phyloP scores from a whole-genome alignment of 148 eudicot species.

The Salicornia ramosissima region DNA sequence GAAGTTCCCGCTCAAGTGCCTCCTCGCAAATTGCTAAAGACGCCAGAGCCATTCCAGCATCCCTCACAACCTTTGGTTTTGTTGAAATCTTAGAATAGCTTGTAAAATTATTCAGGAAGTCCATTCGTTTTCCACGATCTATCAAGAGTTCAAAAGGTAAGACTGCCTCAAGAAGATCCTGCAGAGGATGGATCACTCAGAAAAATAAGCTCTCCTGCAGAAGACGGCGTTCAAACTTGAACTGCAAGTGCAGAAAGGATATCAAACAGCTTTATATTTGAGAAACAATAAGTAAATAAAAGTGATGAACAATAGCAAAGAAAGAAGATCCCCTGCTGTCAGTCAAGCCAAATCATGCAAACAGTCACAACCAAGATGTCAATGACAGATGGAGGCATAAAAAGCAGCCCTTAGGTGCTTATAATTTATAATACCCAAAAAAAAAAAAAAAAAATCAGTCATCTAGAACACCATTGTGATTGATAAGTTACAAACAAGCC shows the following conservation, averaged over 20 bases:
- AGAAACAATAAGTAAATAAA: not conserved
- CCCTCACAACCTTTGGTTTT: constrained; percentile 71
- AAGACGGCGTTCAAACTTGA: constrained; percentile 3
- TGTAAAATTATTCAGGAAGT: constrained; percentile 42
- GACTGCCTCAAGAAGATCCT: constrained; percentile 92
- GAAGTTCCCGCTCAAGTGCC: constrained; percentile 77
- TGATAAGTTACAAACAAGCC: not conserved
- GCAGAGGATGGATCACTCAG: constrained; percentile 28
- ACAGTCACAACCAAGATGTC: not conserved
- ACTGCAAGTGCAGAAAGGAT: not conserved
- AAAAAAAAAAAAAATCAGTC: not conserved
- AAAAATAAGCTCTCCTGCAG: constrained; percentile 10
- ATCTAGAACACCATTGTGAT: not conserved
- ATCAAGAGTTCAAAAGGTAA: constrained; percentile 77
- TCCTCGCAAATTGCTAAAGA: constrained; percentile 84
- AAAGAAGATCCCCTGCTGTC: not conserved
- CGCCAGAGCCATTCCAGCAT: constrained; percentile 79
- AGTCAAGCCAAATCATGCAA: constrained; percentile 2
- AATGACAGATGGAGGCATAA: not conserved
- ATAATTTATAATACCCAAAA: not conserved
- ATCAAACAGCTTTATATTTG: not conserved
- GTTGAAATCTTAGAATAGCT: constrained; percentile 39
- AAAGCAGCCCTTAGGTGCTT: not conserved
- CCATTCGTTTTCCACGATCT: constrained; percentile 67
- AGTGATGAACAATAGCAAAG: not conserved